Evolutionary conservation across 345 rosid genomes (phyloP), one percentile per base, ranked within the genome.

Genomic region (Eucalyptus pauciflora): DNA sequence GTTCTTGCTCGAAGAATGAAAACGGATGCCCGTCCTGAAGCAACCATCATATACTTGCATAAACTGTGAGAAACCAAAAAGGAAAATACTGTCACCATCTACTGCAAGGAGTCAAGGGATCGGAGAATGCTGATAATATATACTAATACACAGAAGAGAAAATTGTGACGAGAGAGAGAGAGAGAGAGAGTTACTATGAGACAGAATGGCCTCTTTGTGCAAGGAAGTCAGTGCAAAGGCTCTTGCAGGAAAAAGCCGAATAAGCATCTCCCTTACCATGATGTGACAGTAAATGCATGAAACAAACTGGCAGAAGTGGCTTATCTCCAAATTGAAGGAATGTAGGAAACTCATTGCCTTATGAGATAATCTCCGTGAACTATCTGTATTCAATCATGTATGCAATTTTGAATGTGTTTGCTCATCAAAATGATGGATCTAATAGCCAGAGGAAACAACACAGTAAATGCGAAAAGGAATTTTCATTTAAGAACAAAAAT

Each of bases 21-120:
- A 64, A 94, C 93, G 0, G 98, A 94, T 86, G 95, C 95, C 91
- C 93, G 94, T 88, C 98, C 98, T 20, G 94, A 94, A 86, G 97
- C 97, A 86, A 96, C 94, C 96, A 93, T 94, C 92, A 96, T 85
- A 89, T 96, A 95, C 92, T 95, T 96, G 93, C 96, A 94, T 90
- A 96, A 93, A 92, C 98, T 95, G 94, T 93, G 76, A 64, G 76
- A 64, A 64, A 91, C 29, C 56, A 58, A 87, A 83, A 10, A 20
- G 79, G 86, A 89, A 43, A 88, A 64, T n/a, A n/a, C 76, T 7
- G 41, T 64, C 76, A 64, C 10, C 10, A 29, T 64, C 37, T 64
- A 64, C 41, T n/a, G 76, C 76, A n/a, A 64, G 41, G 76, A n/a
- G 20, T 64, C 76, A 64, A 64, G 76, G 76, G 76, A 64, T 64